Conservation (phyloP, 345 rosid genomes). For the Eucalyptus tenuipes region DNA sequence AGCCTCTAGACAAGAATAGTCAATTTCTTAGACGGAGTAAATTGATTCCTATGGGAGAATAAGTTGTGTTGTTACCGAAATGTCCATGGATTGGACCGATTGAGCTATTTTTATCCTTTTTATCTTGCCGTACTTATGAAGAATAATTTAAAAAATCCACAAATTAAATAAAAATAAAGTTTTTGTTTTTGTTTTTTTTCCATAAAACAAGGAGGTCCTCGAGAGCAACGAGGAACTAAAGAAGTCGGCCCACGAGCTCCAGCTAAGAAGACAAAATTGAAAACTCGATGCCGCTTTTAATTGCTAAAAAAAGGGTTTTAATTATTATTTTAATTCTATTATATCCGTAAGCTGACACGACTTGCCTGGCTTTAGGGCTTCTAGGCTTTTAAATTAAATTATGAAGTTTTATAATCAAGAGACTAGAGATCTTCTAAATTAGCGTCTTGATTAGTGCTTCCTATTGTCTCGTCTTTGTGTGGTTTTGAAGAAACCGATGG, state of each 20-base stretch:
- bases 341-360: background rate
- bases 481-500: background rate
- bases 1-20: background rate
- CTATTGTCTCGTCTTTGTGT: background rate
- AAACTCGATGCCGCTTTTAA: background rate
- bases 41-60: background rate
- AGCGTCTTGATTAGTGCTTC: background rate
- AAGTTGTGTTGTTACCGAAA: background rate
- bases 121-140: background rate
- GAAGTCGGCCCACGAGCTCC: background rate
- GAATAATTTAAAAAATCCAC: background rate
- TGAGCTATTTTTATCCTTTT: too few species aligned
- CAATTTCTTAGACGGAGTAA: background rate
- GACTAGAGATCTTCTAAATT: background rate
- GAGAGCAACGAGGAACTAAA: background rate
- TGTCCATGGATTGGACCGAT: background rate
- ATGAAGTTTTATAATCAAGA: background rate
- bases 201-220: background rate
- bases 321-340: background rate
- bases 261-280: background rate
- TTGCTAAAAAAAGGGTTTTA: background rate
- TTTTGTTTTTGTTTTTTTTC: background rate
- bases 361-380: background rate
- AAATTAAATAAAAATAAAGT: background rate
- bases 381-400: background rate